These are phyloP conservation scores for Annulohypoxylon bovei DNA, from an alignment of 495 filamentous ascomycete species.

Conservation along the genomic window DNA sequence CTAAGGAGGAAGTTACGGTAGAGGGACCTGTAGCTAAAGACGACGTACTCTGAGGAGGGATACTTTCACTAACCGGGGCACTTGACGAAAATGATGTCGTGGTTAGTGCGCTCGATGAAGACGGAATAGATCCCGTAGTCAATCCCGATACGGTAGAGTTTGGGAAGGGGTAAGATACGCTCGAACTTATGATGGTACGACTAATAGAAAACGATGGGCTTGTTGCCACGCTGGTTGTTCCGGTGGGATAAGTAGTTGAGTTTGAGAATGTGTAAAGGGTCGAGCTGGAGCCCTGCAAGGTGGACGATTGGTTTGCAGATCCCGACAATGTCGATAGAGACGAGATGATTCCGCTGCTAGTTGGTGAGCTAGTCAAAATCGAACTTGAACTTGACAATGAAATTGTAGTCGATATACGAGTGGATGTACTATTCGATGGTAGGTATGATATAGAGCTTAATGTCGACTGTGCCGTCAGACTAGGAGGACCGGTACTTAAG, in stretches of 20 bases:
- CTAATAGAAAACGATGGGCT: conserved; percentile 2
- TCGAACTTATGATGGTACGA: conserved; percentile 7
- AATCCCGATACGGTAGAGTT: conserved; percentile 33
- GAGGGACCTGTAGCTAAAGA: conserved; percentile 2
- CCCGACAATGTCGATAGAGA: conserved; percentile 1
- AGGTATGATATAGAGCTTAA: conserved; percentile 24
- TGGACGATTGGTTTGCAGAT: conserved; percentile 2
- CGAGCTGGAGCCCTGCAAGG: neutral
- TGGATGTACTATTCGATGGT: conserved; percentile 16
- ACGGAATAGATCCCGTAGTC: conserved; percentile 10
- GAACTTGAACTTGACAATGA: neutral
- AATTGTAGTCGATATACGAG: neutral
- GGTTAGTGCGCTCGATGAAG: neutral
- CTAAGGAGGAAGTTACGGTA: conserved; percentile 11
- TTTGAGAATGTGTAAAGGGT: conserved; percentile 31
- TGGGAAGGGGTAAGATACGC: conserved; percentile 27
- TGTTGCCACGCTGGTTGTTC: neutral
- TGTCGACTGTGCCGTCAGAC: conserved; percentile 5
- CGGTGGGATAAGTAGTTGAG: conserved; percentile 17
- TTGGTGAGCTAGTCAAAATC: neutral
- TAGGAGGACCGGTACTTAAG: neutral
- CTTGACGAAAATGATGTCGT: conserved; percentile 10
- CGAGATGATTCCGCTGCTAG: neutral
- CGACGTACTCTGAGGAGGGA: conserved; percentile 18
- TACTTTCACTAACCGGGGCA: conserved; percentile 15